Conservation (phyloP, 2,329 filamentous ascomycete genomes). For the Lasiodiplodia theobromae region DNA sequence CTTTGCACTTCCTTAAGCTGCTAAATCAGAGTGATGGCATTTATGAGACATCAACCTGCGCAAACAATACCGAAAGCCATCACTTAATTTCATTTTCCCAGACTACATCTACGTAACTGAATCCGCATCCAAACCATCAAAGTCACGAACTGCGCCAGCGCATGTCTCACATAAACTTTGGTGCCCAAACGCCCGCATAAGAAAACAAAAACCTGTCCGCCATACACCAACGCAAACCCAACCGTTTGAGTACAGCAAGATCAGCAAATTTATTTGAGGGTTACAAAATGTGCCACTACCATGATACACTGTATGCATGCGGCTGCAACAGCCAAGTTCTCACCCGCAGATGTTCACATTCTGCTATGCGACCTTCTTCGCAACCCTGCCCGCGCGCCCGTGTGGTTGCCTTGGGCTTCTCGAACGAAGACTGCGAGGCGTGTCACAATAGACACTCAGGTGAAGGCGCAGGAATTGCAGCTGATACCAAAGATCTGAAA, state of each 20-base stretch:
- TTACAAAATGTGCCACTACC: background rate
- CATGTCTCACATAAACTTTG: no score
- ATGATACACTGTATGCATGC: background rate
- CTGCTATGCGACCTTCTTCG: background rate
- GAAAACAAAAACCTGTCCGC: no score
- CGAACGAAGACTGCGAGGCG: background rate
- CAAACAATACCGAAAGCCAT: no score
- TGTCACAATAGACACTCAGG: background rate
- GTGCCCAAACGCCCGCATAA: no score
- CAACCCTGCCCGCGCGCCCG: background rate
- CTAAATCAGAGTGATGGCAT: no score
- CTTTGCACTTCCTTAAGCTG: no score
- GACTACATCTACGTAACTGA: no score
- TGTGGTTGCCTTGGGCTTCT: background rate
- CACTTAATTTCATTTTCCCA: no score
- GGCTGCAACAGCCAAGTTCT: background rate
- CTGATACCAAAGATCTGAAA: background rate
- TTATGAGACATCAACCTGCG: no score
- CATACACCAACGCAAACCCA: background rate
- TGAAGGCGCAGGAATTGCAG: background rate
- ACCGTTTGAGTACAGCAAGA: background rate
- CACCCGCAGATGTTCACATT: background rate
- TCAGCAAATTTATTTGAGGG: background rate
- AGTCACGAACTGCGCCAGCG: no score
- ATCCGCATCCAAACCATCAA: no score